phyloP scores from a whole-genome alignment of 192 early-diverging fungal genomes.

The Podila epigama region DNA sequence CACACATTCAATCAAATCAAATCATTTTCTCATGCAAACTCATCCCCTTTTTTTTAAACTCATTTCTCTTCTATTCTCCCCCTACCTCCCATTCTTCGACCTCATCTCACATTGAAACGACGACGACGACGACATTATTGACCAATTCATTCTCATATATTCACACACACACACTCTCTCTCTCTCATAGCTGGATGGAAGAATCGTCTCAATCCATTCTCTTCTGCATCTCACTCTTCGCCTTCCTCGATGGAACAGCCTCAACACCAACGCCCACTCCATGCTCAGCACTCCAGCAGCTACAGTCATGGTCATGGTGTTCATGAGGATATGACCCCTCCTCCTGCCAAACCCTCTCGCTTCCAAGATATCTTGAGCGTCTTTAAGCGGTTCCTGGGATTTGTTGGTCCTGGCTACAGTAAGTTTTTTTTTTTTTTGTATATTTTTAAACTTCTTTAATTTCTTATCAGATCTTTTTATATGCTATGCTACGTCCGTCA shows the following conservation, averaged over 20 bases:
- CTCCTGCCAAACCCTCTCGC: constrained; percentile 7
- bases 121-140: no score
- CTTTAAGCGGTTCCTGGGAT: constrained; percentile 50
- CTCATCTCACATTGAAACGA: no score
- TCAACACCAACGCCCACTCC: background rate
- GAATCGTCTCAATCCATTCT: background rate
- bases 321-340: background rate
- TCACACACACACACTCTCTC: background rate
- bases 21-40: no score
- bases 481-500: background rate
- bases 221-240: background rate
- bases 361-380: constrained; percentile 1
- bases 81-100: no score
- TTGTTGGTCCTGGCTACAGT: constrained; percentile 57
- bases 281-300: background rate
- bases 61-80: no score
- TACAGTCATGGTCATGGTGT: no score
- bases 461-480: background rate
- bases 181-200: background rate
- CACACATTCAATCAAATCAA: no score
- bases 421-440: constrained; percentile 11
- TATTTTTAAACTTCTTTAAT: background rate
- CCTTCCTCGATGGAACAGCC: no score
- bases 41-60: no score
- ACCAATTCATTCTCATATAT: no score